Evolutionary conservation across 768 basidiomycete species (phyloP), one percentile per base, ranked within the genome.

Genomic region (Lepiota brunneoincarnata): DNA sequence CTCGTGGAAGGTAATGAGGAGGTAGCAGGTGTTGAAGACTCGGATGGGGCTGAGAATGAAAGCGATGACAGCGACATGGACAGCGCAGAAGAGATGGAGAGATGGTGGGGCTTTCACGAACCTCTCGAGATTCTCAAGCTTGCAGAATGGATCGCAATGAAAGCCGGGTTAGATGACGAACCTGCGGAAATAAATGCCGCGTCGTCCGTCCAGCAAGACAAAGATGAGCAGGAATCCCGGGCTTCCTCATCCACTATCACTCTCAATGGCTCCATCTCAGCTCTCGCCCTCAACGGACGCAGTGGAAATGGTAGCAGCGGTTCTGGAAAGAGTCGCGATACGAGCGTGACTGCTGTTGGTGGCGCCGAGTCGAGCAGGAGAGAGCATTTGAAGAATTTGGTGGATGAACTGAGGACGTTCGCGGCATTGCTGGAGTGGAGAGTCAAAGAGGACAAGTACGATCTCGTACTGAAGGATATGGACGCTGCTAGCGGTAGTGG

Each of bases 31-130:
- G 45, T 36, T 0, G 57, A 52, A 10, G 43, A 49, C n/a, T 56
- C 48, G 38, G 38, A 51, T 51, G 44, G 28, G 2, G 39, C 21
- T 15, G 50, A 51, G 4, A 46, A 7, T 24, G 55, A 6, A 56
- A 64, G 62, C 15, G 63, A 64, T 2, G 72, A 69, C 11, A 49
- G 54, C 15, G 66, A 65, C 9, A 64, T 17, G 31, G 28, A 42
- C 4, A 20, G 35, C 12, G 10, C 10, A 3, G 76, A 77, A 2
- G 66, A 70, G 3, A 69, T 61, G 2, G 79, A 83, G 49, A 71
- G 70, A n/a, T 92, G 90, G 90, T 91, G 89, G 87, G 86, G 78
- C 11, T 84, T 91, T 68, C 79, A 76, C 71, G 75, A 87, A 7
- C 80, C 83, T 0, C 70, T 70, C 35, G 87, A 91, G 55, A 83